Conservation (phyloP, 148 eudicot genomes). For the Silene uniflora region DNA sequence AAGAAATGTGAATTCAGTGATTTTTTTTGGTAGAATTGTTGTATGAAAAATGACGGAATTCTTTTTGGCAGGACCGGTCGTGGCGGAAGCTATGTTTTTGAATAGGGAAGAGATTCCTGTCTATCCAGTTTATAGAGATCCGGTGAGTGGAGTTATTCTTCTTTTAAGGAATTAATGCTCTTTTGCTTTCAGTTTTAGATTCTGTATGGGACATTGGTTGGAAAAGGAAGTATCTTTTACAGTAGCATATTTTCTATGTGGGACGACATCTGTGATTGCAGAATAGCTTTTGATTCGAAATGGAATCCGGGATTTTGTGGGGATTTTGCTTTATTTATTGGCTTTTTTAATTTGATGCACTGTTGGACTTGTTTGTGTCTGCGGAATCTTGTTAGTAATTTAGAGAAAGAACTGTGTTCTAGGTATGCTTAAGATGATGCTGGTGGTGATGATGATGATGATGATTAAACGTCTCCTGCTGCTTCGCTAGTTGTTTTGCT, state of each 20-base stretch:
- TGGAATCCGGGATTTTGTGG: not conserved
- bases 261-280: not conserved
- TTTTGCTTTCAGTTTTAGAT: not conserved
- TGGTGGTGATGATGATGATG: too few species aligned
- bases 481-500: not conserved
- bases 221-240: not conserved
- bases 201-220: not conserved
- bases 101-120: conserved; percentile 91
- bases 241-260: not conserved
- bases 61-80: conserved; percentile 72
- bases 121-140: conserved; percentile 87
- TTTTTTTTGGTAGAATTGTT: not conserved
- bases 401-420: too few species aligned
- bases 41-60: not conserved
- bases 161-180: not conserved
- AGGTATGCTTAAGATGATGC: too few species aligned
- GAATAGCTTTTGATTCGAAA: not conserved
- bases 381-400: too few species aligned
- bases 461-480: too few species aligned
- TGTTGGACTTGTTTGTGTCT: too few species aligned
- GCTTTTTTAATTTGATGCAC: not conserved
- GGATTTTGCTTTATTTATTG: not conserved
- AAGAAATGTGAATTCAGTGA: not conserved
- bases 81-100: conserved; percentile 96
- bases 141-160: conserved; percentile 44